Base-by-base conservation (phyloP, 2,329 filamentous ascomycete species). In the Penicillium paneum region DNA sequence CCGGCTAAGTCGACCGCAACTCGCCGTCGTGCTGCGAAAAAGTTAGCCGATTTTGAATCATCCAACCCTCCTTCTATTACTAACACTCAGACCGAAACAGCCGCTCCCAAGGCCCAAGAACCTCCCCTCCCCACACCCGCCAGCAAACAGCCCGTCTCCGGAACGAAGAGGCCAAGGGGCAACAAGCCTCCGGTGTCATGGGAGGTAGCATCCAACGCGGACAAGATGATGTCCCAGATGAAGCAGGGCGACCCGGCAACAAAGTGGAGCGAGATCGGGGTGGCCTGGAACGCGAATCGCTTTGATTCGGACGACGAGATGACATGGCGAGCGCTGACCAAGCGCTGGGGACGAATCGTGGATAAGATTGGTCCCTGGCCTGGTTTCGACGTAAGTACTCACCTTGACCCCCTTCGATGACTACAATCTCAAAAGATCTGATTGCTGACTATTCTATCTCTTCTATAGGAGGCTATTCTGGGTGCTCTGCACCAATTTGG, bases 161-260 rank as follows among this genome's bases (percentile, higher is more conserved):
- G 5, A 17, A 1, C 2, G 5, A 24, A 4, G 5, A 24, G 21
- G 21, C 21, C n/a, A n/a, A n/a, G 21, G 21, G 21, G 21, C 21
- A 24, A 24, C 21, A 24, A 24, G 21, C 21, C 21, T 3, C 21
- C 21, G 21, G 21, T 5, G 21, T 52, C 50, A 28, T 52, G 50
- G 50, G 43, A 34, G 11, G 8, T 19, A 8, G 50, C 50, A n/a
- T 8, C 15, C 3, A 15, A 5, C 3, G 43, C 43, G 24, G 50
- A 52, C 35, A 52, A 52, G 36, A 47, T 39, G 21, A 28, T 48
- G 50, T 52, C 50, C 1, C 35, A 48, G 19, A 41, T 48, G 35
- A 52, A 21, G 5, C 19, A 52, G n/a, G 12, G 10, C 24, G 17
- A 11, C 0, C n/a, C 19, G 6, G 7, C 32, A 5, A 10, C 26